A percentile compares a stretch with the other conserved stretches of the same genome.
Evolutionary conservation across 75 land plant genomes (phyloP).

Genomic region (Pseudotsuga menziesii): DNA sequence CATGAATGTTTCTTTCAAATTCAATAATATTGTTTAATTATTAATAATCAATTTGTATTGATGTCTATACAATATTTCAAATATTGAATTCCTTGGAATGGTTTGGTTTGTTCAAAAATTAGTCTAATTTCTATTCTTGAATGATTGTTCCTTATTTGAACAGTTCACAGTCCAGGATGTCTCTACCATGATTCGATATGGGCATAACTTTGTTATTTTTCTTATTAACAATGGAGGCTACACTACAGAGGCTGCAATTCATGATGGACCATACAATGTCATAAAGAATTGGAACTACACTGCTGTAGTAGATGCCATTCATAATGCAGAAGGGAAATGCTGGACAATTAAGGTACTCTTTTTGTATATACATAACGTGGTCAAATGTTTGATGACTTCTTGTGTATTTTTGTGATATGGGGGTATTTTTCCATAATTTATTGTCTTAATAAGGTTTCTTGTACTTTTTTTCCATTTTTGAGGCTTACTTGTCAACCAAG

Average conservation of each 20-base stretch:
- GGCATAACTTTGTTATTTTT: slow-evolving; percentile 33
- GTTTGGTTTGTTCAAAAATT: no score
- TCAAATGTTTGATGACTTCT: no score
- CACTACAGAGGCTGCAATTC: slow-evolving; percentile 47
- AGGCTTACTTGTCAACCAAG: not conserved
- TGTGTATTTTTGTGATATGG: no score
- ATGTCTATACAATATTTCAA: no score
- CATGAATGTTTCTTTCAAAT: no score
- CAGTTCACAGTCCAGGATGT: slow-evolving; percentile 47
- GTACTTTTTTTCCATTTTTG: not conserved
- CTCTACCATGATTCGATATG: slow-evolving; percentile 41
- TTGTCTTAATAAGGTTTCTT: not conserved
- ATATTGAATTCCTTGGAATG: no score
- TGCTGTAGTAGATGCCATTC: slow-evolving; percentile 34
- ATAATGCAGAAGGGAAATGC: slow-evolving; percentile 35
- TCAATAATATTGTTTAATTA: slow-evolving; percentile 8
- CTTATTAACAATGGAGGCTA: slow-evolving; percentile 55
- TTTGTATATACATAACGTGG: not conserved
- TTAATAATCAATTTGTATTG: no score
- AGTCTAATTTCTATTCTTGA: no score
- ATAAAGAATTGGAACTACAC: slow-evolving; percentile 54
- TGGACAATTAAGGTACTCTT: slow-evolving; percentile 43
- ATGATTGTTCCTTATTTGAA: not conserved
- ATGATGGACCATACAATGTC: slow-evolving; percentile 54
- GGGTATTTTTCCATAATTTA: no score